These are phyloP conservation scores for Tetragonia tetragonoides DNA, from an alignment of 148 eudicot genomes.

Conservation along the genomic window DNA sequence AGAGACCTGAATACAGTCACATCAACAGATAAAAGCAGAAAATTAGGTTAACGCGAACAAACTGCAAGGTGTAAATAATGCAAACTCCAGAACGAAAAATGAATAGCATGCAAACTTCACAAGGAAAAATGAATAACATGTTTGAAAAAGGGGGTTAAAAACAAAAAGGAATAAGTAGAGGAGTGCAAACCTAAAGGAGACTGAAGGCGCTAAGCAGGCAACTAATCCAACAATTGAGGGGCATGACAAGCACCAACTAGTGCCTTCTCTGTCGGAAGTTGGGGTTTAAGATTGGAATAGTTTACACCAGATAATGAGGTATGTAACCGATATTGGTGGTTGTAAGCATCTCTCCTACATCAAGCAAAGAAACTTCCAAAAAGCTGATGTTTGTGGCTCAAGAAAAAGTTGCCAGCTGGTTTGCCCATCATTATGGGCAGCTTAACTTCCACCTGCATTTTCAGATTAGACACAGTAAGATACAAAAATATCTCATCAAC, in stretches of 20 bases:
- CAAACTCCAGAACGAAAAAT: not conserved
- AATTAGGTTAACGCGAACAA: not conserved
- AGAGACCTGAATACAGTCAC: not conserved
- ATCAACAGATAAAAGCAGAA: not conserved
- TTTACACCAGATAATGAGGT: constrained; percentile 7
- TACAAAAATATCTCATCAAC: constrained; percentile 12
- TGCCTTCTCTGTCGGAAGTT: constrained; percentile 22
- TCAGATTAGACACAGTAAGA: constrained; percentile 15
- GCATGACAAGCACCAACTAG: constrained; percentile 23
- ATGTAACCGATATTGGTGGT: constrained; percentile 4
- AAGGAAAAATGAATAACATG: not conserved
- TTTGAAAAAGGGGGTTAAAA: not conserved
- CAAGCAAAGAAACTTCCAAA: not conserved
- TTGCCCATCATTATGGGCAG: constrained; percentile 11
- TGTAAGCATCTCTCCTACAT: not conserved
- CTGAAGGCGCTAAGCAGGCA: constrained; percentile 7
- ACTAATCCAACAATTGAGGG: constrained; percentile 14
- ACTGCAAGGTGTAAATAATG: not conserved
- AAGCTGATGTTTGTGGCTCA: not conserved
- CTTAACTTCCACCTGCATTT: constrained; percentile 9
- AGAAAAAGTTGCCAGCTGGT: constrained; percentile 12
- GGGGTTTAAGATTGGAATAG: constrained; percentile 13
- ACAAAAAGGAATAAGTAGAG: no score
- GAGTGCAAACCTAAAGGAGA: not conserved
- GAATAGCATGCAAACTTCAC: not conserved